A percentile compares a stretch with the other conserved stretches of the same genome.
Conservation (phyloP, 2,329 filamentous ascomycete species). For the Dryadomyces sulphureus region DNA sequence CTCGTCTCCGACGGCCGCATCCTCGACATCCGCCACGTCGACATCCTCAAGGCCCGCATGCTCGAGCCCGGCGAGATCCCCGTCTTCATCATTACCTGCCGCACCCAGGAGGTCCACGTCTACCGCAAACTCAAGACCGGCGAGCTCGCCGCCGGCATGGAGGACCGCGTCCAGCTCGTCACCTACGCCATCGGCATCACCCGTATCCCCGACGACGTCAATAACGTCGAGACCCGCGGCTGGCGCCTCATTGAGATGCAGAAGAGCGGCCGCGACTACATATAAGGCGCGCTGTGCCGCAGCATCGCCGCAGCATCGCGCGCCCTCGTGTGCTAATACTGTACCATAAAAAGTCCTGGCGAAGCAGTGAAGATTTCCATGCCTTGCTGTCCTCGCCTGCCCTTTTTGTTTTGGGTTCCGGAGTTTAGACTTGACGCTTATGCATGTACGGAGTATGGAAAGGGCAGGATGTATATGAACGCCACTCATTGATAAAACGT, state of each 20-base stretch:
- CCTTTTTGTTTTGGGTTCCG: not conserved
- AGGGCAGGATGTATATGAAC: not conserved
- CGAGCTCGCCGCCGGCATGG: constrained; percentile 89
- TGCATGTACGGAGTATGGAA: constrained; percentile 1
- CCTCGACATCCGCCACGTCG: constrained; percentile 86
- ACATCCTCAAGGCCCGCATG: constrained; percentile 68
- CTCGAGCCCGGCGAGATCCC: constrained; percentile 78
- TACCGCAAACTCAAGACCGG: constrained; percentile 85
- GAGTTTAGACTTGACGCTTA: not conserved
- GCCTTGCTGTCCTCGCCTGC: not conserved
- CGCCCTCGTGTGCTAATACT: constrained; percentile 3
- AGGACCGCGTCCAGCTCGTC: constrained; percentile 95
- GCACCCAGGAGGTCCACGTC: constrained; percentile 95
- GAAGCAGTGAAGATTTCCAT: not conserved
- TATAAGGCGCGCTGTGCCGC: constrained; percentile 19
- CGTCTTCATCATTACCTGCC: constrained; percentile 92
- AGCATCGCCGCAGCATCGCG: too few species aligned
- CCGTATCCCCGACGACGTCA: constrained; percentile 83
- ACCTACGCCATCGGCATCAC: constrained; percentile 97
- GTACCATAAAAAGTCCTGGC: not conserved
- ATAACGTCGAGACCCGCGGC: constrained; percentile 88
- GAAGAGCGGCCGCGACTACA: constrained; percentile 88
- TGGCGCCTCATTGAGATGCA: constrained; percentile 98
- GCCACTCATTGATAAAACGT: not conserved
- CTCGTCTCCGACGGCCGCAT: constrained; percentile 92